phyloP scores from a whole-genome alignment of 1,284 basidiomycete species.

The Cutaneotrichosporon arboriforme region DNA sequence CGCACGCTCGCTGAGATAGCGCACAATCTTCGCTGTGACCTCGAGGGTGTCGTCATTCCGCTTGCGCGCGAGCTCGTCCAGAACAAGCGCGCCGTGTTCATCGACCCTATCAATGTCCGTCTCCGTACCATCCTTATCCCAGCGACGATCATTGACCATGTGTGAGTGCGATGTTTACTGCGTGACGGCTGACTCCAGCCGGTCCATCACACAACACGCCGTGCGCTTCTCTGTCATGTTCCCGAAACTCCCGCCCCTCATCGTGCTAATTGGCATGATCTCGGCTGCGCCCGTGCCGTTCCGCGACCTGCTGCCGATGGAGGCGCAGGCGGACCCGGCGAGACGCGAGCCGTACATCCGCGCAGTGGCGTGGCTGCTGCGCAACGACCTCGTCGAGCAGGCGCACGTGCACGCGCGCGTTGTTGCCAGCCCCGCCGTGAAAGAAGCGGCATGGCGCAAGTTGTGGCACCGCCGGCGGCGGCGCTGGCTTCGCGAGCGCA shows the following conservation, averaged over 20 bases:
- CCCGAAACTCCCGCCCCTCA: slow-evolving; percentile 63
- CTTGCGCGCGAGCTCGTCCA: slow-evolving; percentile 84
- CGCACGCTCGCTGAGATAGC: slow-evolving; percentile 71
- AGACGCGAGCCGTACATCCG: slow-evolving; percentile 65
- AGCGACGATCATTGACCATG: slow-evolving; percentile 60
- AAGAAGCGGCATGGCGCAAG: slow-evolving; percentile 52
- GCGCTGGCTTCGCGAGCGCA: slow-evolving; percentile 28
- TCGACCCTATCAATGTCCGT: slow-evolving; percentile 75
- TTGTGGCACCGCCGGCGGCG: slow-evolving; percentile 35
- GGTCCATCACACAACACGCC: slow-evolving; percentile 52
- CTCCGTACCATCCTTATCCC: slow-evolving; percentile 78
- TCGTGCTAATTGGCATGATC: slow-evolving; percentile 65
- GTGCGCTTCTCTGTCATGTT: slow-evolving; percentile 65
- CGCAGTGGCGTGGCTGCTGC: slow-evolving; percentile 87
- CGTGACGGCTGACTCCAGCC: slow-evolving; percentile 50
- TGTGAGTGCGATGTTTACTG: slow-evolving; percentile 52
- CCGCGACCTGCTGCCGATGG: slow-evolving; percentile 35
- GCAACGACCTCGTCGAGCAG: slow-evolving; percentile 75
- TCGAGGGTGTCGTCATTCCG: slow-evolving; percentile 78
- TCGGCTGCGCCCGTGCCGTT: slow-evolving; percentile 66
- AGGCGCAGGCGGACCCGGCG: slow-evolving; percentile 14
- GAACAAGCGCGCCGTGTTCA: slow-evolving; percentile 79
- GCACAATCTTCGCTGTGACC: slow-evolving; percentile 73
- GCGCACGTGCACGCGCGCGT: slow-evolving; percentile 81
- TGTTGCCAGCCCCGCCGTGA: slow-evolving; percentile 70